Percentiles rank a stretch among this genome's conserved stretches.
Evolutionary conservation across 2,329 filamentous ascomycete genomes (phyloP).

Genomic region (Mariannaea elegans): DNA sequence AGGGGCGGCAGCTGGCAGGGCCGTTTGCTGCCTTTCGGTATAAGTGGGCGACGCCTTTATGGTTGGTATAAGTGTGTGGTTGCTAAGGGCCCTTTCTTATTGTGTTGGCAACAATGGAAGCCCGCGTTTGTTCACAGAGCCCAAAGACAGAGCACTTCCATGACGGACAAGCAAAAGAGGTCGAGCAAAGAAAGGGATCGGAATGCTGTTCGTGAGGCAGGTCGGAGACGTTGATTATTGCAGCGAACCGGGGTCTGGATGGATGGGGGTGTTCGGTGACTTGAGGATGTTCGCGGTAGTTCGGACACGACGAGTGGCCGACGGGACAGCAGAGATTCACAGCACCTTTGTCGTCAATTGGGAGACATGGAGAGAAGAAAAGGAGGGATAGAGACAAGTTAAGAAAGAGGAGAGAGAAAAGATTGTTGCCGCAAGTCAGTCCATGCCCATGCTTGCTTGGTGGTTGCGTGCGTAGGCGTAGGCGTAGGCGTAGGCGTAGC

Average conservation of each 20-base stretch:
- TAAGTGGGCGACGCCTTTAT: constrained; percentile 17
- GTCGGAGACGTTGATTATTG: constrained; percentile 21
- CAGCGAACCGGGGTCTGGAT: constrained; percentile 5
- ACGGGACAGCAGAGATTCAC: constrained; percentile 13
- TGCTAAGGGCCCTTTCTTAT: constrained; percentile 6
- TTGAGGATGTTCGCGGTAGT: constrained; percentile 20
- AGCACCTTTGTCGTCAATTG: constrained; percentile 11
- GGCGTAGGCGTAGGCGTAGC: constrained; percentile 14
- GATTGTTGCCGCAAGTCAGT: constrained; percentile 38
- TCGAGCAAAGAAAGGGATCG: constrained; percentile 18
- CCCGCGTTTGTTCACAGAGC: constrained; percentile 30
- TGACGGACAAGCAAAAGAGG: constrained; percentile 32
- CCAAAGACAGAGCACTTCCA: constrained; percentile 33
- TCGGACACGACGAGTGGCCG: neutral
- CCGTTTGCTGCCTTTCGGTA: constrained; percentile 12
- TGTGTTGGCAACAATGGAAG: constrained; percentile 27
- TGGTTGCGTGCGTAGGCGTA: constrained; percentile 38
- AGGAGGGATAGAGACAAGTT: constrained; percentile 24
- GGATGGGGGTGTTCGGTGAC: constrained; percentile 11
- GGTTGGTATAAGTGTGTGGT: constrained; percentile 15
- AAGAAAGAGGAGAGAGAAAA: constrained; percentile 27
- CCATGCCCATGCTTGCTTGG: constrained; percentile 37
- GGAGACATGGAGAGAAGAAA: constrained; percentile 15
- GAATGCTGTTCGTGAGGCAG: constrained; percentile 23
- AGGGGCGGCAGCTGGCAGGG: neutral